A percentile compares a stretch with the other conserved stretches of the same genome.
phyloP scores from a whole-genome alignment of 2,329 filamentous ascomycete species.

The Alternaria postmessia region DNA sequence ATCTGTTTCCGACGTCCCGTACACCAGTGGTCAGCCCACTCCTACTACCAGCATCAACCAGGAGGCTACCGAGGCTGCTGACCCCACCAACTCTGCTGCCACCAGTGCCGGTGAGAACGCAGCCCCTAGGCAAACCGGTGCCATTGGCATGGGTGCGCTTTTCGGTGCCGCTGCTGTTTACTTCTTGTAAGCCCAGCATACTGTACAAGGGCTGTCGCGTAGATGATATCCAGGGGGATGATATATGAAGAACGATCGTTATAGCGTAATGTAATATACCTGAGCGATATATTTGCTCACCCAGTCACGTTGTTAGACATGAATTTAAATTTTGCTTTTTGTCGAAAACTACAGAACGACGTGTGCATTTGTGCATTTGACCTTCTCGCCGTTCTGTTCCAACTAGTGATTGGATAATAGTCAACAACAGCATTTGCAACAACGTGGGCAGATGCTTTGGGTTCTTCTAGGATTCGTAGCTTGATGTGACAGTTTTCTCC shows the following conservation, averaged over 20 bases:
- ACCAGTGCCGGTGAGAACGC: slow-evolving; percentile 12
- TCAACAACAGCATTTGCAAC: background rate
- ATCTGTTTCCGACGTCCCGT: slow-evolving; percentile 59
- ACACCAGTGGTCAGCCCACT: slow-evolving; percentile 62
- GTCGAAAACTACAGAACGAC: background rate
- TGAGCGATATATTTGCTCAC: background rate
- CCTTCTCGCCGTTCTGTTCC: background rate
- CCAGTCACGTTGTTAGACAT: slow-evolving; percentile 1
- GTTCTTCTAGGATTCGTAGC: background rate
- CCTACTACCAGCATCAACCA: slow-evolving; percentile 54
- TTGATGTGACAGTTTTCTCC: background rate
- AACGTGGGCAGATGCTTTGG: background rate
- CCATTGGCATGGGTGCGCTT: slow-evolving; percentile 57
- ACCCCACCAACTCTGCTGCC: slow-evolving; percentile 32
- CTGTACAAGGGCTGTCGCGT: background rate
- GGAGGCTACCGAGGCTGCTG: slow-evolving; percentile 36
- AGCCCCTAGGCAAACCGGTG: slow-evolving; percentile 48
- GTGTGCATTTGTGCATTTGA: background rate
- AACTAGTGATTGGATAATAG: background rate
- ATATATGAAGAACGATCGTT: slow-evolving; percentile 10
- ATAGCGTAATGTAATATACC: slow-evolving; percentile 14
- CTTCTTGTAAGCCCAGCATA: slow-evolving; percentile 20
- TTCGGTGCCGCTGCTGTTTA: slow-evolving; percentile 56
- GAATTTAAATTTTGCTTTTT: background rate
- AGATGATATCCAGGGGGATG: background rate